Base-by-base conservation (phyloP, 176 grass and related monocot genomes). In the Olyra latifolia region DNA sequence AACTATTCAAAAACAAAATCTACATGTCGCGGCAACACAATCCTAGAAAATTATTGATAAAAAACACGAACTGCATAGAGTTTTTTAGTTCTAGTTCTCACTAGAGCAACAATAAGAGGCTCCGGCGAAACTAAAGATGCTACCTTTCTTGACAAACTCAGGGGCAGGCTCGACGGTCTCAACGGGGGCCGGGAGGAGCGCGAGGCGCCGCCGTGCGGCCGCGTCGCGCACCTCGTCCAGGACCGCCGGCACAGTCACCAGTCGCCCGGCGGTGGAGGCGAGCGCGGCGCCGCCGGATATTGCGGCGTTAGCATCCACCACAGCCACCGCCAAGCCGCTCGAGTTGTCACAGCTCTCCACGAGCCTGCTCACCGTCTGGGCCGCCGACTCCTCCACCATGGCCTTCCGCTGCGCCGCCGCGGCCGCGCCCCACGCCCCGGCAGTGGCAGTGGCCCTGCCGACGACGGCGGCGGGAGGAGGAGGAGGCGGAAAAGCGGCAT, bases 231-330 rank as follows among this genome's bases (percentile, higher is more conserved):
- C 93, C 84, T 96, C 93, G 3, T 99, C 97, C 40, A 95, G 84
- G 68, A 88, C 93, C 82, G 93, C 97, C 5, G 63, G 80, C 23
- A 95, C 93, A 43, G 96, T 93, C 50, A 95, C 90, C 1, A 95
- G 91, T 43, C 88, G 81, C 1, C 87, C 90, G 0, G 93, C 90
- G 14, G 77, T 61, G 15, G 86, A 62, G 14, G 85, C 76, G 39
- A 99, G 84, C 38, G 85, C 87, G 28, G 80, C 42, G 57, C 88
- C 90, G 0, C 96, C 92, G 4, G 91, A 71, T 19, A 99, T 99
- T n/a, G 87, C 86, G 19, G 96, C 93, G 45, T 99, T 99, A 32
- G 96, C 96, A 44, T 99, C 96, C 69, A 99, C 90, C 79, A 99
- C 88, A 19, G 92, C 90, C 47, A 95, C 86, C 4, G 86, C 66